Base-by-base conservation (phyloP, 768 basidiomycete species). In the Trametes coccinea region DNA sequence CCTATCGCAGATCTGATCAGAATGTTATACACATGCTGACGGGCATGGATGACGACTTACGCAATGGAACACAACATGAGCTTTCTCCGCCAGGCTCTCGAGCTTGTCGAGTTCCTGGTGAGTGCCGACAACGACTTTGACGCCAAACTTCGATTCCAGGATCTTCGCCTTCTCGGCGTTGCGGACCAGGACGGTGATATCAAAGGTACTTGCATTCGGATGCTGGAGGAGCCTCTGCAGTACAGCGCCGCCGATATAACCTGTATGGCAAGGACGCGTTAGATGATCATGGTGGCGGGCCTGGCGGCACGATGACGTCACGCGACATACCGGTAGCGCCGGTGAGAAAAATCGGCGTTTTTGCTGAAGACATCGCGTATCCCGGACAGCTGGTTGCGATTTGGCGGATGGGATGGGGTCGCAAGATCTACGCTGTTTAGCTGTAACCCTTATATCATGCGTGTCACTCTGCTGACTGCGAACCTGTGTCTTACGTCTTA, bases 161-260 rank as follows among this genome's bases (percentile, higher is more conserved):
- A 60, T 47, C 50, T 67, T 64, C 10, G 69, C 70, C 65, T 83
- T 82, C 8, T 72, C 72, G 10, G 73, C 52, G 27, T 77, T 77
- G 53, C 82, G 79, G 7, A 83, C 78, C 17, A 85, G 77, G 30
- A 72, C 73, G 1, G 78, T 81, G 58, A 81, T 78, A 2, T 77
- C 69, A 65, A 82, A 82, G 5, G 74, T 74, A 57, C 74, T 71
- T 1, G 76, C 67, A 27, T 73, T 75, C n/a, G 78, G 74, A 62
- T 84, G 81, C 22, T 70, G 68, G 54, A 86, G 72, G 16, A 86
- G 75, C 34, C 76, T 77, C 3, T 75, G 61, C 2, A 86, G 75
- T 40, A 85, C 80, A 4, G 79, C 77, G 22, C 83, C 85, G 0
- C 84, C 83, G 46, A 85, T 82, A 69, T 85, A 86, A 9, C 84